Base-by-base conservation (phyloP, 148 eudicot genomes). In the Dysphania ambrosioides region DNA sequence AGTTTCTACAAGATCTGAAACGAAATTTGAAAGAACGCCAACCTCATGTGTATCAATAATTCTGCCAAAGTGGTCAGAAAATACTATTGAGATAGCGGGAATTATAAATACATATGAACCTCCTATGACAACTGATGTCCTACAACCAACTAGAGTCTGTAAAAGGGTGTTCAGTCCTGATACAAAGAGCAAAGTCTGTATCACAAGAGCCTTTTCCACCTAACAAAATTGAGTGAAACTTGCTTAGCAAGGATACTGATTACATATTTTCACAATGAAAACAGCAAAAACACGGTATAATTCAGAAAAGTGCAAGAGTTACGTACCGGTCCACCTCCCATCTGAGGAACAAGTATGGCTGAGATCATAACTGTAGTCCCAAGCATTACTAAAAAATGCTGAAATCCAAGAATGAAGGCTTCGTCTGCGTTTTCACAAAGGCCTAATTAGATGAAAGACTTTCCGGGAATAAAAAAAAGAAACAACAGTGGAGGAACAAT, bases 371-470 rank as follows among this genome's bases (percentile, higher is more conserved):
- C 89, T 13, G 96, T 90, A 70, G 92, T 88, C 70, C 98, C 97
- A 29, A 94, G 92, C 98, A 91, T 94, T 26, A 94, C 96, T 24
- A 94, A 23, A 63, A 88, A 94, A 79, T 91, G 96, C 83, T 94
- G 98, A 86, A 94, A 91, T 31, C 89, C 98, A 41, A 94, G 87
- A 74, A 87, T 70, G 11, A 90, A 56, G 9, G 86, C 88, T 79
- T 84, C 89, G 70, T 79, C 97, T 94, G 89, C 91, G 83, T 40
- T 61, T 26, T 8, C 18, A 31, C 11, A 8, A 55, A 32, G 60
- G 4, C 21, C 2, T 23, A 15, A 51, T 77, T 32, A 70, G 51
- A 64, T n/a, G 9, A 1, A n/a, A n/a, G 31, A 16, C 30, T 49
- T 30, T 15, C 4, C n/a, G n/a, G n/a, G n/a, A n/a, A n/a, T n/a